Percentiles rank a stretch among this genome's conserved stretches.
Evolutionary conservation across 805 yeast genomes (phyloP).

Genomic region (Hanseniaspora guilliermondii): DNA sequence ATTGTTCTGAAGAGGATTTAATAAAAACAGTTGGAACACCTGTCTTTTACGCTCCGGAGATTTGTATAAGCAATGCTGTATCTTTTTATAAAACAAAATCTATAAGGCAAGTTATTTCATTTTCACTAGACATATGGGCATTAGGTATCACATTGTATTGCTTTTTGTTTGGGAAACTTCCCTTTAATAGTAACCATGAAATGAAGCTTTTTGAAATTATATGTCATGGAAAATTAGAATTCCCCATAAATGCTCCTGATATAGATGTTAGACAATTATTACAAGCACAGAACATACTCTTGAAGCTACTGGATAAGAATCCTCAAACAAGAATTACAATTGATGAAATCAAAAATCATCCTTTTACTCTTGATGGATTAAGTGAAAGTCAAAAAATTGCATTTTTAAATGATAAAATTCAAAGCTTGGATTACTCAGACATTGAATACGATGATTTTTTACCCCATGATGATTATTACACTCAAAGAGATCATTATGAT

Average conservation of each 20-base stretch:
- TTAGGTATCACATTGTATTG: conserved; percentile 86
- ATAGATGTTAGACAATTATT: conserved; percentile 31
- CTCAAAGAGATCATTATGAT: conserved; percentile 18
- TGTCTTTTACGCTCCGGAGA: conserved; percentile 90
- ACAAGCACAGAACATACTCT: conserved; percentile 44
- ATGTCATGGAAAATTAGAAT: conserved; percentile 43
- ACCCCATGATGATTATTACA: conserved; percentile 5
- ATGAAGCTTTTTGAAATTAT: conserved; percentile 60
- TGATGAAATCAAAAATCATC: conserved; percentile 60
- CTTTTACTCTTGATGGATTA: conserved; percentile 45
- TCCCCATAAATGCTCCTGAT: conserved; percentile 37
- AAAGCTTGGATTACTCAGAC: conserved; percentile 7
- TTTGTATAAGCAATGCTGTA: conserved; percentile 36
- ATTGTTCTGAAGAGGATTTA: conserved; percentile 54
- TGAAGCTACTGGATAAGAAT: conserved; percentile 53
- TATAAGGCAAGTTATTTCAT: conserved; percentile 39
- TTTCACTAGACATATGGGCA: conserved; percentile 95
- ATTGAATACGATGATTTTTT: conserved; percentile 9
- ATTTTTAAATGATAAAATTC: conserved; percentile 16
- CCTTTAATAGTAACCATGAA: conserved; percentile 77
- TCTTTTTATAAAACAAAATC: conserved; percentile 25
- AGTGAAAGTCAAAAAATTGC: conserved; percentile 19
- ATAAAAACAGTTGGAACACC: conserved; percentile 98
- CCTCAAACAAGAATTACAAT: conserved; percentile 59
- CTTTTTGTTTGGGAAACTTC: conserved; percentile 73